A percentile compares a stretch with the other conserved stretches of the same genome.
phyloP scores from a whole-genome alignment of 2,329 filamentous ascomycete genomes.

The Pochonia chlamydosporia region DNA sequence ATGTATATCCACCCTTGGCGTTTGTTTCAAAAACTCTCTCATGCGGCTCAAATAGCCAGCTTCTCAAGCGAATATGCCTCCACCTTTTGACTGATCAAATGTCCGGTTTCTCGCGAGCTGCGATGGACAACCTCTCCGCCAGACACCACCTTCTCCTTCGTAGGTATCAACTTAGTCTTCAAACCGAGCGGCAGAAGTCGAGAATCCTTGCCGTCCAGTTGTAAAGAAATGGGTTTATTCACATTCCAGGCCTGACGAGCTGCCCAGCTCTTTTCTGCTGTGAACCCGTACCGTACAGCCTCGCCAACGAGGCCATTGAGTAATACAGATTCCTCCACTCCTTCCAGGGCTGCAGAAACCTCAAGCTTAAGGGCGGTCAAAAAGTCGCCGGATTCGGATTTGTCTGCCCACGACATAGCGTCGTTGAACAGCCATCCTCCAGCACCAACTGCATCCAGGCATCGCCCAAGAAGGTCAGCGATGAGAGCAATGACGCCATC shows the following conservation, averaged over 20 bases:
- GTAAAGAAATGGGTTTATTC: conserved; percentile 37
- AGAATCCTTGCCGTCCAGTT: conserved; percentile 37
- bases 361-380: conserved; percentile 62
- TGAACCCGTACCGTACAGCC: conserved; percentile 54
- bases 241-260: conserved; percentile 22
- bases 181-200: conserved; percentile 66
- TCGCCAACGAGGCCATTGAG: conserved; percentile 61
- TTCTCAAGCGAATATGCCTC: conserved; percentile 79
- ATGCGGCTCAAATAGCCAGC: conserved; percentile 53
- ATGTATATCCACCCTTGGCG: neutral
- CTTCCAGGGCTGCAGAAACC: conserved; percentile 65
- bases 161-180: conserved; percentile 49
- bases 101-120: conserved; percentile 67
- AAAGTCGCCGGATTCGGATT: conserved; percentile 55
- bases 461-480: conserved; percentile 64
- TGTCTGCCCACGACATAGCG: conserved; percentile 42
- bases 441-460: conserved; percentile 69
- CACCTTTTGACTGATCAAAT: conserved; percentile 72
- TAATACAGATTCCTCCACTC: conserved; percentile 62
- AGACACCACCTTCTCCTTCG: conserved; percentile 53
- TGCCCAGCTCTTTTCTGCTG: conserved; percentile 26
- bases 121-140: conserved; percentile 67
- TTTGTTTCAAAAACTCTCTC: neutral
- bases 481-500: conserved; percentile 67
- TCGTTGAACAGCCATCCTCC: conserved; percentile 68